A percentile compares a stretch with the other conserved stretches of the same genome.
Evolutionary conservation across 805 yeast genomes (phyloP).

Genomic region (Starmerella stigmatis): DNA sequence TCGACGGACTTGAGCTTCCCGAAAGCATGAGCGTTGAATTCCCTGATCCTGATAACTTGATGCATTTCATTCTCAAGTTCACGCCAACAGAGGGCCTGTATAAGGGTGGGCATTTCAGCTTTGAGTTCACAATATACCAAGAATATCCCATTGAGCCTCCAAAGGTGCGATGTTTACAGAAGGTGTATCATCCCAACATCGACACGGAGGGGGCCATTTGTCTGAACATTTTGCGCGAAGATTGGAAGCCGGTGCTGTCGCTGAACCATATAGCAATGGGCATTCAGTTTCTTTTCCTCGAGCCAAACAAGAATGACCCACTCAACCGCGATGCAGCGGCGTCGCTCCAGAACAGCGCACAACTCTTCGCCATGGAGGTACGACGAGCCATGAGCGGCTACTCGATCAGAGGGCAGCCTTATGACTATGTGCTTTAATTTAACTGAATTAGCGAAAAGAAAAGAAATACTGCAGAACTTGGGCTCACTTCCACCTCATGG

Average conservation of each 20-base stretch:
- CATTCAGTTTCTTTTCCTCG: constrained; percentile 69
- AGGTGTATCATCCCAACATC: constrained; percentile 88
- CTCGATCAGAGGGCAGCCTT: constrained; percentile 43
- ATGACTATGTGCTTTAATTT: background rate
- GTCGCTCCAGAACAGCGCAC: constrained; percentile 35
- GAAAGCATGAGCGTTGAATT: constrained; percentile 42
- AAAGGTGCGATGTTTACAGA: constrained; percentile 56
- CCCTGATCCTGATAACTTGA: constrained; percentile 46
- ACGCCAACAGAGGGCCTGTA: constrained; percentile 67
- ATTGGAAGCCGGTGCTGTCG: constrained; percentile 90
- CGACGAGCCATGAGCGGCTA: constrained; percentile 63
- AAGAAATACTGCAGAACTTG: too few species aligned
- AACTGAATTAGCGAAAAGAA: too few species aligned
- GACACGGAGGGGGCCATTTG: constrained; percentile 86
- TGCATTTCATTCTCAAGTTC: constrained; percentile 50
- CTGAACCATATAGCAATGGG: constrained; percentile 77
- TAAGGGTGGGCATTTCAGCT: constrained; percentile 55
- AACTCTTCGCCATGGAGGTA: constrained; percentile 48
- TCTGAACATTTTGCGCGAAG: constrained; percentile 80
- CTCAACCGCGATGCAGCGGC: constrained; percentile 83
- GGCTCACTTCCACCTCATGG: too few species aligned
- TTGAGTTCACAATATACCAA: constrained; percentile 53
- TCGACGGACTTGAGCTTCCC: constrained; percentile 60
- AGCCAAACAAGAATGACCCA: constrained; percentile 88
- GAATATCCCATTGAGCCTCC: constrained; percentile 92